Evolutionary conservation across 2,329 filamentous ascomycete genomes (phyloP).

Genomic region (Fusarium sp.): DNA sequence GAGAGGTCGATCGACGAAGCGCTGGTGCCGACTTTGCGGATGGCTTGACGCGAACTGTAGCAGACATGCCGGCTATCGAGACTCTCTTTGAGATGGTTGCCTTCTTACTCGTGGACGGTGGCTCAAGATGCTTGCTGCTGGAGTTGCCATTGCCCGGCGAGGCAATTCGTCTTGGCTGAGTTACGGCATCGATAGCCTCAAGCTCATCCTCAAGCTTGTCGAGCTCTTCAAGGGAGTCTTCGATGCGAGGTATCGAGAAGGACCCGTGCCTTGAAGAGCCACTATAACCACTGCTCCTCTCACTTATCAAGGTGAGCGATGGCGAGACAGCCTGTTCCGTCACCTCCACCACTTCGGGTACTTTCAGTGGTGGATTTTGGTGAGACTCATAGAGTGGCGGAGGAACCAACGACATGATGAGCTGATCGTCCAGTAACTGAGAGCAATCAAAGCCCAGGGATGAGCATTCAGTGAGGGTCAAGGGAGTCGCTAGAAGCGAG

Average conservation of each 20-base stretch:
- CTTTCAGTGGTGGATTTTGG: constrained; percentile 44
- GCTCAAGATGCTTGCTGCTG: constrained; percentile 30
- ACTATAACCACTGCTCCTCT: constrained; percentile 51
- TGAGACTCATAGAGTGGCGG: constrained; percentile 42
- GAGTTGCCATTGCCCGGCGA: constrained; percentile 42
- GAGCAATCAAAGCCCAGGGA: constrained; percentile 31
- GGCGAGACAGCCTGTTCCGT: constrained; percentile 51
- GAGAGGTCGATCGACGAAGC: constrained; percentile 58
- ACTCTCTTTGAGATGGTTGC: constrained; percentile 41
- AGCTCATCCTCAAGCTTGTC: constrained; percentile 72
- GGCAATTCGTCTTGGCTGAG: constrained; percentile 50
- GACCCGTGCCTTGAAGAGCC: constrained; percentile 49
- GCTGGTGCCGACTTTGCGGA: constrained; percentile 52
- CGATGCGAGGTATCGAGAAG: constrained; percentile 63
- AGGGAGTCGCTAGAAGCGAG: constrained; percentile 61
- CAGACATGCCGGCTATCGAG: constrained; percentile 50
- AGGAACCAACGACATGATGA: constrained; percentile 42
- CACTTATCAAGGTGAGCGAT: constrained; percentile 47
- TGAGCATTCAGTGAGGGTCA: constrained; percentile 46
- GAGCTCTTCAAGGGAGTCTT: constrained; percentile 73
- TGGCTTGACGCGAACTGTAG: constrained; percentile 58
- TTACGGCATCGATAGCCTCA: constrained; percentile 62
- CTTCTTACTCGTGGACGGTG: constrained; percentile 28
- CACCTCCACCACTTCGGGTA: constrained; percentile 46
- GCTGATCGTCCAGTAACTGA: constrained; percentile 20